A percentile compares a stretch with the other conserved stretches of the same genome.
phyloP scores from a whole-genome alignment of 2,329 filamentous ascomycete species.

The Diaporthe citriasiana region DNA sequence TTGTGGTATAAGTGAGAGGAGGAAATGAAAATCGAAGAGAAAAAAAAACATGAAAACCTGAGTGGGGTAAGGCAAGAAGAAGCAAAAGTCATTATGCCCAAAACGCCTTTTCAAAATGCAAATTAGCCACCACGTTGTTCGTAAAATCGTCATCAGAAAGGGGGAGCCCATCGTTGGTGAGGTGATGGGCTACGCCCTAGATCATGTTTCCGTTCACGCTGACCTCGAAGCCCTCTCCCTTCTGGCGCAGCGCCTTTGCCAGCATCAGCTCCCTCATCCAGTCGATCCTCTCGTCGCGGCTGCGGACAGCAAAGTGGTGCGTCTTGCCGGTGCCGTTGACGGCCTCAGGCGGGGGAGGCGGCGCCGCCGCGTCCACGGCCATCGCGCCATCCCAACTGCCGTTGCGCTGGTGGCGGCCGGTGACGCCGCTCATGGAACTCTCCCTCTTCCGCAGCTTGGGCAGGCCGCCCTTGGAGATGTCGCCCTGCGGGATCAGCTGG shows the following conservation, averaged over 20 bases:
- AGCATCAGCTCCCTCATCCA: conserved; percentile 98
- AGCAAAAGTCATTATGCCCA: conserved; percentile 37
- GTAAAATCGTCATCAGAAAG: conserved; percentile 22
- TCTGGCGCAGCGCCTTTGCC: conserved; percentile 87
- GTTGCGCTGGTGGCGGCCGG: conserved; percentile 40
- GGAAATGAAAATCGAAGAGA: not conserved
- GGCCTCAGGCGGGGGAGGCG: conserved; percentile 57
- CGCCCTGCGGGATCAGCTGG: conserved; percentile 81
- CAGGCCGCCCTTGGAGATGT: conserved; percentile 66
- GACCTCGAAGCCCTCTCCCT: conserved; percentile 86
- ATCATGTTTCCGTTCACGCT: conserved; percentile 86
- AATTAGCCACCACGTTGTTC: conserved; percentile 10
- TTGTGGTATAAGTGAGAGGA: conserved; percentile 39
- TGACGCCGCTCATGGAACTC: conserved; percentile 57
- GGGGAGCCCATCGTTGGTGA: not conserved
- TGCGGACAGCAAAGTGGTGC: conserved; percentile 93
- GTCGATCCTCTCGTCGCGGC: conserved; percentile 90
- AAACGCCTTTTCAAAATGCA: conserved; percentile 40
- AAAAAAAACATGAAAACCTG: not conserved
- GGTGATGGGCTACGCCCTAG: conserved; percentile 51
- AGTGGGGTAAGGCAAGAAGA: conserved; percentile 43
- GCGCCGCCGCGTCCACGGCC: conserved; percentile 40
- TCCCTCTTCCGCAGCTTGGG: conserved; percentile 66
- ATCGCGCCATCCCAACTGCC: conserved; percentile 43
- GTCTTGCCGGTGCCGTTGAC: conserved; percentile 80